phyloP scores from a whole-genome alignment of 495 filamentous ascomycete genomes.

The Neurospora terricola region DNA sequence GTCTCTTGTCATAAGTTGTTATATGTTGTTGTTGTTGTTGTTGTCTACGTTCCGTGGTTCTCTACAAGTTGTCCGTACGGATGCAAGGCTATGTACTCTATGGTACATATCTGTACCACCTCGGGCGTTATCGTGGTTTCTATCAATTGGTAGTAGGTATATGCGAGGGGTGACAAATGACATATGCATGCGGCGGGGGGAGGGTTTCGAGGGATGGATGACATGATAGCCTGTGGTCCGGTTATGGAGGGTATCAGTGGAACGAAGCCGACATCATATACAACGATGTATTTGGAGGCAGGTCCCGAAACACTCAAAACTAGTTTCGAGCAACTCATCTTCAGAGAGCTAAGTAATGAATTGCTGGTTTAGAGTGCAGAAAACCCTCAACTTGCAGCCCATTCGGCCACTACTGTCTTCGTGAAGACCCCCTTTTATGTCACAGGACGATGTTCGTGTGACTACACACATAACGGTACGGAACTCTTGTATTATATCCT shows the following conservation, averaged over 20 bases:
- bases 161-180: not conserved
- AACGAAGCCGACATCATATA: too few relatives aligned
- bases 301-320: too few relatives aligned
- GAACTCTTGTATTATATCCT: not conserved
- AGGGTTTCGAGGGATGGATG: not conserved
- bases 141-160: not conserved
- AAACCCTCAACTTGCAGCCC: too few relatives aligned
- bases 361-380: too few relatives aligned
- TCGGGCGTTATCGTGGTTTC: not conserved
- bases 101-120: not conserved
- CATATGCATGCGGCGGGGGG: not conserved
- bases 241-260: too few relatives aligned
- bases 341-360: too few relatives aligned
- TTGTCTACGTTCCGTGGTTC: not conserved
- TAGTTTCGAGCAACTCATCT: too few relatives aligned
- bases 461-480: not conserved
- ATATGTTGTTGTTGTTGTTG: too few relatives aligned
- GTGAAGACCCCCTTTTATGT: not conserved
- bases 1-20: not conserved
- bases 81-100: not conserved
- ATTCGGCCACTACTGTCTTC: too few relatives aligned
- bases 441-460: not conserved
- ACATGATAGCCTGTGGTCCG: too few relatives aligned
- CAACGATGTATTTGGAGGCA: too few relatives aligned
- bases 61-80: not conserved